Base-by-base conservation (phyloP, 345 rosid species). In the Citrus trifoliata region DNA sequence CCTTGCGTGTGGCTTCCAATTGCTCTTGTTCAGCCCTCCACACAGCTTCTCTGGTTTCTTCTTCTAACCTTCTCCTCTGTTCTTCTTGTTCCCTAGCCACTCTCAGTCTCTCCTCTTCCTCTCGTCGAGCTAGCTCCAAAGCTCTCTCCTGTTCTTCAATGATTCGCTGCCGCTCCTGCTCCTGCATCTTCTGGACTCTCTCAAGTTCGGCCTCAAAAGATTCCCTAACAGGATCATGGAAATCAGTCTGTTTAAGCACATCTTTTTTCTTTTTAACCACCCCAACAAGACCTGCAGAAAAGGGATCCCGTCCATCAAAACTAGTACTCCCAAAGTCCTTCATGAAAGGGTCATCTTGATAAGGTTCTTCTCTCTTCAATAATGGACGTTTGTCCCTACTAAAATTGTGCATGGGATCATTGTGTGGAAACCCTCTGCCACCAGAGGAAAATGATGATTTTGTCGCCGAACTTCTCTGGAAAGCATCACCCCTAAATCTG, bases 181-280 rank as follows among this genome's bases (percentile, higher is more conserved):
- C 99, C 82, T 97, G 98, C 92, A 94, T 82, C 85, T 90, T 97
- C 84, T 97, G 98, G 77, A 97, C 98, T 81, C 95, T 91, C 87
- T 97, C 93, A 74, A 97, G 98, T 83, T 97, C 99, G 82, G 98
- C 99, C 88, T 97, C 99, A 84, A 97, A 97, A 70, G 98, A 94
- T 71, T 94, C 99, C 77, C 98, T 88, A 22, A 89, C 93, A 83
- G 99, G 98, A 40, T 97, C 99, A 82, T 89, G 94, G 81, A 94
- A 92, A 87, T 94, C 93, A 22, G 90, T 78, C 81, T 89, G 95
- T 78, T 91, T 93, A 59, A 82, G 67, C 64, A 83, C 82, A 69
- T 93, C 97, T 83, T 93, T 94, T 90, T 89, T 97, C 90, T 90
- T 90, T 87, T 92, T 94, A 78, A 89, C 82, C 72, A 93, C 87